Evolutionary conservation across 2,329 filamentous ascomycete species (phyloP), one percentile per base, ranked within the genome.

Genomic region (Sporothrix globosa): DNA sequence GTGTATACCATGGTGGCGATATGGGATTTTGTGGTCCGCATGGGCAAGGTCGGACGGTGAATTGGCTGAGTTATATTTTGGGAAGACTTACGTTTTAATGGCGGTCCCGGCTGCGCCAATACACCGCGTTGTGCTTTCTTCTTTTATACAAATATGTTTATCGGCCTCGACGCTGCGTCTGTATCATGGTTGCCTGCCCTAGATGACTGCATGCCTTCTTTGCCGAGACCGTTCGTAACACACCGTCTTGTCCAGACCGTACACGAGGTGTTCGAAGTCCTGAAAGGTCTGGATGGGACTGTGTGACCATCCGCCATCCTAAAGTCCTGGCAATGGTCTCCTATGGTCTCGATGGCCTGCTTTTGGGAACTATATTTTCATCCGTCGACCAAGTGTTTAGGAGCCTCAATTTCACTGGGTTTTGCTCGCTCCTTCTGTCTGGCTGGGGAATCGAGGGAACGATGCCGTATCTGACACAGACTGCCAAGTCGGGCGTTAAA

Each of bases 1-100:
- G 21, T 58, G 54, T 17, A 58, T 58, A 39, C 30, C 30, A 58
- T 13, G 54, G 54, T 11, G 54, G 54, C 54, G 30, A 58, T 58
- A 21, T 41, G 30, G 7, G 30, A 13, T 17, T 34, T 61, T 39
- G 58, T 14, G 24, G 39, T 27, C 39, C n/a, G 13, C 21, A 34
- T 46, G n/a, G 39, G 39, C 34, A 44, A 46, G 3, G 39, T 61
- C 39, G 39, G n/a, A 44, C n/a, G 19, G 39, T 46, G 58, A 61
- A 24, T 24, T 44, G 2, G 39, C 11, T 17, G 58, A 24, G 11
- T 11, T 13, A n/a, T 44, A 4, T 44, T 19, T 61, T 44, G 58
- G 39, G n/a, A 11, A 4, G 17, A 27, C 21, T 44, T 24, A 24
- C 2, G 3, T 44, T 44, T 24, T 24, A 44, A 61, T 61, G 10